Evolutionary conservation across 768 basidiomycete species (phyloP).

Genomic region (Rhizopogon roseolus): DNA sequence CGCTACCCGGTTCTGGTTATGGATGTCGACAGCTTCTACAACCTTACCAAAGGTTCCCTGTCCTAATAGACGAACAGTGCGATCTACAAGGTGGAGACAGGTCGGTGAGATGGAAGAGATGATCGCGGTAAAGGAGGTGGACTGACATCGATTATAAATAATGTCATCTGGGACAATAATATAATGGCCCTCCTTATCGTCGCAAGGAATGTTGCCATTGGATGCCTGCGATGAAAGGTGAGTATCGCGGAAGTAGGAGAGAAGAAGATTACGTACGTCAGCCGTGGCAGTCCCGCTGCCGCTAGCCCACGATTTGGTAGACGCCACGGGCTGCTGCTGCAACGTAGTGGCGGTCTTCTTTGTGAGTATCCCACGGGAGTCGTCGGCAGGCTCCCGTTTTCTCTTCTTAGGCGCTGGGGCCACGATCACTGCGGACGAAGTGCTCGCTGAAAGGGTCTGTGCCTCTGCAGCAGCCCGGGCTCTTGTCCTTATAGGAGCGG

Average conservation of each 20-base stretch:
- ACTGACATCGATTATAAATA: conserved; percentile 80
- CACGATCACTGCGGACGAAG: conserved; percentile 58
- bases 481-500: conserved; percentile 76
- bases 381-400: conserved; percentile 72
- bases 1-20: conserved; percentile 75
- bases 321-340: conserved; percentile 43
- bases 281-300: conserved; percentile 60
- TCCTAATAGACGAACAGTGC: conserved; percentile 84
- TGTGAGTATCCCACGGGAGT: conserved; percentile 59
- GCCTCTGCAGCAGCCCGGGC: conserved; percentile 86
- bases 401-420: conserved; percentile 80
- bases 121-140: neutral
- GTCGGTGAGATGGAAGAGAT: conserved; percentile 10
- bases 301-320: conserved; percentile 63
- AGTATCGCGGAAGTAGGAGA: conserved; percentile 18
- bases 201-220: conserved; percentile 71
- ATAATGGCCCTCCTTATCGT: conserved; percentile 99
- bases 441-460: conserved; percentile 62
- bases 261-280: conserved; percentile 48
- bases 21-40: conserved; percentile 84
- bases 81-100: conserved; percentile 51
- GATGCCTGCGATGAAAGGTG: conserved; percentile 43
- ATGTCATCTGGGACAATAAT: conserved; percentile 91
- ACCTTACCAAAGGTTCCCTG: conserved; percentile 99
- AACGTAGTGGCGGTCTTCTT: conserved; percentile 56